Conservation (phyloP, 2,329 filamentous ascomycete genomes). For the Huntiella decipiens region DNA sequence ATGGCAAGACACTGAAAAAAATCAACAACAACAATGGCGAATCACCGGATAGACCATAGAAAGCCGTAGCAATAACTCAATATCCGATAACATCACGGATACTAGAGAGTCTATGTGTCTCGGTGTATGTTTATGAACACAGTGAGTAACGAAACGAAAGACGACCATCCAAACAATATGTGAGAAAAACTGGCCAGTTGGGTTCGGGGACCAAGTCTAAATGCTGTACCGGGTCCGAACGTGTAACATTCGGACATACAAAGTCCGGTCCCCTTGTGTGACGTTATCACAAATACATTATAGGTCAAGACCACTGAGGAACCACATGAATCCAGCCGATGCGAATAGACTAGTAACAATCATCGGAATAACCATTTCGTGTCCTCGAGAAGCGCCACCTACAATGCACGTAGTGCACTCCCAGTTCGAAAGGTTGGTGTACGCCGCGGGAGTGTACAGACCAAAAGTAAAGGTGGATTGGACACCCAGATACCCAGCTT, state of each 20-base stretch:
- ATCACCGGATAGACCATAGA: too few species aligned
- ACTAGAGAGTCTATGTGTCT: too few species aligned
- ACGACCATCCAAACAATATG: too few species aligned
- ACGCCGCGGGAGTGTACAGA: conserved; percentile 33
- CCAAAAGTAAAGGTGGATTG: conserved; percentile 34
- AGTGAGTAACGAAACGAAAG: too few species aligned
- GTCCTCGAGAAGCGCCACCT: conserved; percentile 16
- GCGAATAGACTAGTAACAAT: conserved; percentile 31
- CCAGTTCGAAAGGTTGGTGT: conserved; percentile 33
- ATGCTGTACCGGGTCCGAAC: neutral
- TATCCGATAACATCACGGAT: too few species aligned
- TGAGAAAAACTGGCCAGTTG: too few species aligned
- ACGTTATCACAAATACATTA: conserved; percentile 11
- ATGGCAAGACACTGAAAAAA: too few species aligned
- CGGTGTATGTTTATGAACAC: too few species aligned
- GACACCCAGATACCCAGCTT: conserved; percentile 35
- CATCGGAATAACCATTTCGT: conserved; percentile 6
- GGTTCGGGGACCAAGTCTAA: too few species aligned
- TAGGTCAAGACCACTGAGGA: conserved; percentile 32
- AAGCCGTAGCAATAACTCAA: too few species aligned
- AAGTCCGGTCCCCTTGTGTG: neutral
- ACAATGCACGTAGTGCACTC: conserved; percentile 38
- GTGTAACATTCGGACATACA: neutral
- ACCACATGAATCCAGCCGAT: conserved; percentile 44
- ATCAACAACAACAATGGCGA: too few species aligned